phyloP scores from a whole-genome alignment of 2,329 filamentous ascomycete genomes.

The Aphanoascus verrucosus region DNA sequence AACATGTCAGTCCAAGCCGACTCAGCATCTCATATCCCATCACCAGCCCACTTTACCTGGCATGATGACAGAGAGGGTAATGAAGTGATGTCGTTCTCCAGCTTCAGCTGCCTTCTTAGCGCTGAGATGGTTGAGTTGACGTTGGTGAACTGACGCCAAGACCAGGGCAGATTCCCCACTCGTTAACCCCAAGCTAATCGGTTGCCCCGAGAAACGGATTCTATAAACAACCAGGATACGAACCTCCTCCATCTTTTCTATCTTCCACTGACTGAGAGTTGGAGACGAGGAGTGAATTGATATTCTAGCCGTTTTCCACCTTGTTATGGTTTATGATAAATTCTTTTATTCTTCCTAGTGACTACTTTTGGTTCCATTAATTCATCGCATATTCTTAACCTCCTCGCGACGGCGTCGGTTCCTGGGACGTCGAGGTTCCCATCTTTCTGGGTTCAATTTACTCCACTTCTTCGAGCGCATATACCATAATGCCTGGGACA shows the following conservation, averaged over 20 bases:
- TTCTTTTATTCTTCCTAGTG: background rate
- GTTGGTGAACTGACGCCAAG: background rate
- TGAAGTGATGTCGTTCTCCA: background rate
- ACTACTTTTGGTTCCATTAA: background rate
- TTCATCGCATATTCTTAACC: background rate
- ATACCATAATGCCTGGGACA: constrained; percentile 47
- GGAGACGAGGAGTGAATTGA: no score
- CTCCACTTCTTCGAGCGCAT: background rate
- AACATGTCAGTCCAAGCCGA: no score
- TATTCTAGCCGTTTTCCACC: no score
- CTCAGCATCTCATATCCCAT: no score
- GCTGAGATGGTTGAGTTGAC: background rate
- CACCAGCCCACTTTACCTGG: no score
- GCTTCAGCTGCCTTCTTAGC: background rate
- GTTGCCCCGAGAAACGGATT: constrained; percentile 6
- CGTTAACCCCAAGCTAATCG: background rate
- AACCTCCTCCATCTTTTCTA: background rate
- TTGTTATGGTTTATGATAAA: no score
- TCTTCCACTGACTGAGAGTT: background rate
- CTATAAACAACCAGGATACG: background rate
- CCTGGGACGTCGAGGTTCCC: background rate
- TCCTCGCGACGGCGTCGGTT: background rate
- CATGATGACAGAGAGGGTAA: no score
- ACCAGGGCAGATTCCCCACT: background rate
- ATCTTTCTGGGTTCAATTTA: background rate